Evolutionary conservation across 331 rosid species (phyloP).

Genomic region (Quercus phellos): DNA sequence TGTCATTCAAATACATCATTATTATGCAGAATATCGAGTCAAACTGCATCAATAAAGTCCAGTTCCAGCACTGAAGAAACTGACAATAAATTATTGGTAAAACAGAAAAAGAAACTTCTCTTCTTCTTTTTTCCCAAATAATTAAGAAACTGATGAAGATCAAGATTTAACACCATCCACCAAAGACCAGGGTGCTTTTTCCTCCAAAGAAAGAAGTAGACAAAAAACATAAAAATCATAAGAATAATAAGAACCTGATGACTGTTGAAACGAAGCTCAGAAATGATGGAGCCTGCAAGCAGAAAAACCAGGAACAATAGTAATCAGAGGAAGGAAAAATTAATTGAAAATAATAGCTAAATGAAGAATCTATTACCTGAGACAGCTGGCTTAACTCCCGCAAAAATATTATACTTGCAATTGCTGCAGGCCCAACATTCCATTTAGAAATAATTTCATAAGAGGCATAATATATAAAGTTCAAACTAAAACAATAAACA

Average conservation of each 20-base stretch:
- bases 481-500: background rate
- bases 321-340: conserved; percentile 21
- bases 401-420: conserved; percentile 60
- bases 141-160: background rate
- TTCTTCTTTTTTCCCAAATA: background rate
- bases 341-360: background rate
- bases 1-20: background rate
- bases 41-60: background rate
- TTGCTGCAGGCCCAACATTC: conserved; percentile 54
- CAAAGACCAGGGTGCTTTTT: conserved; percentile 4
- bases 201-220: conserved; percentile 9
- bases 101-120: background rate
- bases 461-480: background rate
- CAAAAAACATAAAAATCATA: background rate
- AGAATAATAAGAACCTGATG: conserved; percentile 61
- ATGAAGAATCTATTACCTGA: conserved; percentile 44
- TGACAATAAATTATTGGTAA: background rate
- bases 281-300: conserved; percentile 57
- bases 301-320: conserved; percentile 26
- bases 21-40: background rate
- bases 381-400: conserved; percentile 44
- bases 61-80: background rate
- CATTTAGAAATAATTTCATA: conserved; percentile 1
- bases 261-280: conserved; percentile 39
- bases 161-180: background rate